Conservation (phyloP, 2,329 filamentous ascomycete genomes). For the Calonectria ilicicola region DNA sequence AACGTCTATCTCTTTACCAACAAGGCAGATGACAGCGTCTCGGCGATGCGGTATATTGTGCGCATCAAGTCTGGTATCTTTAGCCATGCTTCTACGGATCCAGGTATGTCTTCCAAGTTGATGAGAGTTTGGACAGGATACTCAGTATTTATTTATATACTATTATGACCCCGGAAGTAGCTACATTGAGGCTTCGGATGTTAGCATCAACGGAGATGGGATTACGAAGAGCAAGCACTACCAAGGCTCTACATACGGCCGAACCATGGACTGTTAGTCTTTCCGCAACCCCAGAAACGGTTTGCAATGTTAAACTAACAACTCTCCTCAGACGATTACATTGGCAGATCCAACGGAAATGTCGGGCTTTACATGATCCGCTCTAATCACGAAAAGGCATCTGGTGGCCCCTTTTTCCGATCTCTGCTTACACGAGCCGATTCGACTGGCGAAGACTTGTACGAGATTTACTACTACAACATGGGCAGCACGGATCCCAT, state of each 20-base stretch:
- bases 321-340: constrained; percentile 48
- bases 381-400: constrained; percentile 56
- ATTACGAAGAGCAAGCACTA: constrained; percentile 56
- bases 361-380: constrained; percentile 53
- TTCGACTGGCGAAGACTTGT: constrained; percentile 52
- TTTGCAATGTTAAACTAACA: neutral
- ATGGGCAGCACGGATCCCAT: constrained; percentile 57
- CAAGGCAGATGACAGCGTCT: constrained; percentile 52
- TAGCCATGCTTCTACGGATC: constrained; percentile 40
- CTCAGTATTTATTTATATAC: constrained; percentile 22
- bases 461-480: constrained; percentile 58
- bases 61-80: constrained; percentile 47
- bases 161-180: constrained; percentile 49
- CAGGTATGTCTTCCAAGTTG: constrained; percentile 2
- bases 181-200: constrained; percentile 48
- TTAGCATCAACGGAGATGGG: constrained; percentile 42
- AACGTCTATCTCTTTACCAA: constrained; percentile 58
- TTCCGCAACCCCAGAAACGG: rapidly evolving
- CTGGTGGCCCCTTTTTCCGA: constrained; percentile 53
- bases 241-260: constrained; percentile 52
- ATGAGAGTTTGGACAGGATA: rapidly evolving
- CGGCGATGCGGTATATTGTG: constrained; percentile 53
- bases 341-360: constrained; percentile 49
- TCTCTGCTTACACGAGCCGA: constrained; percentile 52
- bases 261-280: constrained; percentile 46